Evolutionary conservation across 2,329 filamentous ascomycete genomes (phyloP), one percentile per base, ranked within the genome.

Genomic region (Alternaria hordeiaustralica): DNA sequence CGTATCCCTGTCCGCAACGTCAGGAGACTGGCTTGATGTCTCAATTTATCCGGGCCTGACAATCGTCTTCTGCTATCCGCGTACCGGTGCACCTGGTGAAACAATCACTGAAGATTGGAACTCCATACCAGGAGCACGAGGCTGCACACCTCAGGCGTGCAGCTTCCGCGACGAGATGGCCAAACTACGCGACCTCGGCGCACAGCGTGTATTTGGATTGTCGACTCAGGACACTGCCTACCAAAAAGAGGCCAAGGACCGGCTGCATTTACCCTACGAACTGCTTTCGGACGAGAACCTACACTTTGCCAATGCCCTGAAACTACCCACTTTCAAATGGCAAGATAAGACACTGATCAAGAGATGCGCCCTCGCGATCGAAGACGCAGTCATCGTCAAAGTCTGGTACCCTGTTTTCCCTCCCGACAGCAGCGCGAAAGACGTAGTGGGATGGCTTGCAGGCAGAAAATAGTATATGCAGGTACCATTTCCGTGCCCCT

Each of bases 371-470:
- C 65, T 83, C 61, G 79, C 78, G 10, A 65, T 83, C 23, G 68
- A 80, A 58, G 75, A 82, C 65, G 81, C 81, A 6, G 79, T 71
- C 67, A 75, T 84, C 36, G 64, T 78, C 47, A 80, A 79, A 65
- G 76, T 81, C 18, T 83, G 77, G 73, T 84, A 82, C 75, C 81
- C 79, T n/a, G 80, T 83, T 8, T 83, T 66, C 78, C 65, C 81
- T 54, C 79, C 82, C 15, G 75, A 82, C 65, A 68, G 75, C 61
- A 82, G 78, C 65, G 80, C 81, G 10, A 75, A 75, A 61, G 75
- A 81, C 59, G 75, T 81, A 36, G 66, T 80, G 56, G 69, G 72
- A 63, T 83, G 76, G 76, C 66, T 73, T 55, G 61, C 65, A 67
- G 55, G 47, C 67, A 67, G 54, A 67, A 69, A 69, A 64, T 72